phyloP scores from a whole-genome alignment of 2,329 filamentous ascomycete genomes.

The Neobulgaria alba region DNA sequence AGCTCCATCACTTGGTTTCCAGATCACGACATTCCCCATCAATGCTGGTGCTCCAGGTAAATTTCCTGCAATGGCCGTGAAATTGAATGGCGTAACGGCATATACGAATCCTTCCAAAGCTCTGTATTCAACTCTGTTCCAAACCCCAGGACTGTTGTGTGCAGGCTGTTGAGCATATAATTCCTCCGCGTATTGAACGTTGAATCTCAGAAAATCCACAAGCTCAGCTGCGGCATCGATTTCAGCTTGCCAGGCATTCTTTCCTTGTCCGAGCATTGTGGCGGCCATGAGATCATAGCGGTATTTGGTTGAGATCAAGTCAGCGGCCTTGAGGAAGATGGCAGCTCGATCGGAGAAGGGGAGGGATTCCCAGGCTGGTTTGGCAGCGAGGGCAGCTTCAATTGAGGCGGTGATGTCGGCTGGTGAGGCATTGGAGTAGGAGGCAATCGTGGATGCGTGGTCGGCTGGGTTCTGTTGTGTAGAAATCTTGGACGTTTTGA shows the following conservation, averaged over 20 bases:
- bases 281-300: conserved; percentile 94
- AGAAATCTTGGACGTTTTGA: conserved; percentile 56
- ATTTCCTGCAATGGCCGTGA: conserved; percentile 89
- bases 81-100: conserved; percentile 92
- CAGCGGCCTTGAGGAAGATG: conserved; percentile 91
- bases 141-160: conserved; percentile 75
- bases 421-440: conserved; percentile 73
- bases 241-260: conserved; percentile 99
- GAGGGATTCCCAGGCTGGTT: conserved; percentile 74
- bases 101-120: conserved; percentile 94
- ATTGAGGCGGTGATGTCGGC: conserved; percentile 74
- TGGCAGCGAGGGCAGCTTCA: conserved; percentile 74
- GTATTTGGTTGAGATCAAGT: conserved; percentile 85
- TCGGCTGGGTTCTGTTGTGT: conserved; percentile 77
- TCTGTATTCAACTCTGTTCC: conserved; percentile 87
- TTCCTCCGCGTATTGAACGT: conserved; percentile 88
- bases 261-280: conserved; percentile 93
- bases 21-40: conserved; percentile 89
- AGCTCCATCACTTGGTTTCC: conserved; percentile 89
- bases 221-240: conserved; percentile 92
- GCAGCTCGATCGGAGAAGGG: conserved; percentile 88
- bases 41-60: conserved; percentile 74
- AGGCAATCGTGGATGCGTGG: conserved; percentile 68
- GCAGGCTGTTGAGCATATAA: conserved; percentile 79
- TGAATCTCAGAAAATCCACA: conserved; percentile 88